These are phyloP conservation scores for Sequoia sempervirens DNA, from an alignment of 75 land plant genomes.

Conservation along the genomic window DNA sequence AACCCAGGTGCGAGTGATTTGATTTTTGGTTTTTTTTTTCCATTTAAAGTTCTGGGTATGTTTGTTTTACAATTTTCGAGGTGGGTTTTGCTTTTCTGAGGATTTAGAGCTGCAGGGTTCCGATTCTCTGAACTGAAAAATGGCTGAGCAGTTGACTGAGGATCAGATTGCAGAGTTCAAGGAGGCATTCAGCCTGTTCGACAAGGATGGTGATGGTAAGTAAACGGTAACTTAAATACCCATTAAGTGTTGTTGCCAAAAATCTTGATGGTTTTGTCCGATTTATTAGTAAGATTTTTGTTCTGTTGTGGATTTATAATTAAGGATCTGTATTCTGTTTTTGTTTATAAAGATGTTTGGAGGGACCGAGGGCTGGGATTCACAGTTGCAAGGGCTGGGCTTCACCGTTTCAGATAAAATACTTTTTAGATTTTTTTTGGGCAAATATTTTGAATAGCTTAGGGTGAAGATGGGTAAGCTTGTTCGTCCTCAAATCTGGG, in stretches of 20 bases:
- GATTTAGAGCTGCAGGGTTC: background rate
- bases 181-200: slow-evolving; percentile 64
- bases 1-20: background rate
- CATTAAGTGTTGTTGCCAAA: background rate
- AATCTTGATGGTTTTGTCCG: background rate
- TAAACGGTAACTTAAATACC: background rate
- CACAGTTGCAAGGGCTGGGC: background rate
- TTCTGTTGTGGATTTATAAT: background rate
- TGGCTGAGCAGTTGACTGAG: slow-evolving; percentile 58
- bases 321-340: background rate
- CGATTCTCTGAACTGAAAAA: background rate
- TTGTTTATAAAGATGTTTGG: background rate
- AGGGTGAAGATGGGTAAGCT: background rate
- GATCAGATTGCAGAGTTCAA: slow-evolving; percentile 66
- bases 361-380: background rate
- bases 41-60: background rate
- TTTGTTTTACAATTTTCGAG: background rate
- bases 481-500: background rate
- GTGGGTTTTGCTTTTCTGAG: background rate
- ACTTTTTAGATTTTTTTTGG: background rate
- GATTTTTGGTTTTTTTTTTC: background rate
- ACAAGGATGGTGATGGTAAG: slow-evolving; percentile 62
- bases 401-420: background rate
- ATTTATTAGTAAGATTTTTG: background rate
- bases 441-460: background rate